Percentiles rank a stretch among this genome's conserved stretches.
Conservation (phyloP, 2,329 filamentous ascomycete genomes). For the Sordariomycetes sp. region DNA sequence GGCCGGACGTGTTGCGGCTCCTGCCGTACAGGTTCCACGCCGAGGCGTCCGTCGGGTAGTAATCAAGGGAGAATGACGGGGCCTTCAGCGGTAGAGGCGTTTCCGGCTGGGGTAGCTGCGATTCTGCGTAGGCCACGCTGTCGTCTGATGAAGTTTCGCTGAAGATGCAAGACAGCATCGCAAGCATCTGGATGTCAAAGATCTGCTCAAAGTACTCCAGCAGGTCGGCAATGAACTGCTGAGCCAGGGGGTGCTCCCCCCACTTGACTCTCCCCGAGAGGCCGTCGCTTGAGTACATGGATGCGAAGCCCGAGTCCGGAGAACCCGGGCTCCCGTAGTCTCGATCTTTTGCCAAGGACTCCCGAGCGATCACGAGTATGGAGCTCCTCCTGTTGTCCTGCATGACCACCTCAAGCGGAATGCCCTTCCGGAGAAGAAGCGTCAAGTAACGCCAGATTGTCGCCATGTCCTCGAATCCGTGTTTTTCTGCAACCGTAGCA, state of each 20-base stretch:
- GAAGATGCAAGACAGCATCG: constrained; percentile 63
- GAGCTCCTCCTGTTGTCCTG: constrained; percentile 46
- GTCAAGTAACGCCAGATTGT: constrained; percentile 78
- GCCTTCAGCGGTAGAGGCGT: constrained; percentile 57
- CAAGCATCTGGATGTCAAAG: constrained; percentile 61
- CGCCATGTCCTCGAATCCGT: constrained; percentile 62
- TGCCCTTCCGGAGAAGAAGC: constrained; percentile 67
- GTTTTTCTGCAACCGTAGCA: constrained; percentile 62
- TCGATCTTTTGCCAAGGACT: constrained; percentile 37
- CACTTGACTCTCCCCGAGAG: constrained; percentile 57
- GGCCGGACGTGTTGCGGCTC: constrained; percentile 43
- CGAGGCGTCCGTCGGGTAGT: constrained; percentile 50
- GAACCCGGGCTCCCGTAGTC: neutral
- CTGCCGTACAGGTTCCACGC: constrained; percentile 42
- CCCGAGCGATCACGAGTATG: constrained; percentile 59
- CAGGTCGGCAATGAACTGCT: constrained; percentile 50
- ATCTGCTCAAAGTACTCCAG: constrained; percentile 54
- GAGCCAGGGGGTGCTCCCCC: constrained; percentile 56
- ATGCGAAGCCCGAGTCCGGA: constrained; percentile 6
- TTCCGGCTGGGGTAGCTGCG: constrained; percentile 46
- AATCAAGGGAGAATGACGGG: constrained; percentile 57
- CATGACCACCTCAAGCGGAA: constrained; percentile 58
- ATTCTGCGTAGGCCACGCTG: constrained; percentile 47
- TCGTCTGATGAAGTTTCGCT: constrained; percentile 49
- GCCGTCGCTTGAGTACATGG: constrained; percentile 4